Conservation (phyloP, 176 grass and related monocot species). For the Ensete glaucum region DNA sequence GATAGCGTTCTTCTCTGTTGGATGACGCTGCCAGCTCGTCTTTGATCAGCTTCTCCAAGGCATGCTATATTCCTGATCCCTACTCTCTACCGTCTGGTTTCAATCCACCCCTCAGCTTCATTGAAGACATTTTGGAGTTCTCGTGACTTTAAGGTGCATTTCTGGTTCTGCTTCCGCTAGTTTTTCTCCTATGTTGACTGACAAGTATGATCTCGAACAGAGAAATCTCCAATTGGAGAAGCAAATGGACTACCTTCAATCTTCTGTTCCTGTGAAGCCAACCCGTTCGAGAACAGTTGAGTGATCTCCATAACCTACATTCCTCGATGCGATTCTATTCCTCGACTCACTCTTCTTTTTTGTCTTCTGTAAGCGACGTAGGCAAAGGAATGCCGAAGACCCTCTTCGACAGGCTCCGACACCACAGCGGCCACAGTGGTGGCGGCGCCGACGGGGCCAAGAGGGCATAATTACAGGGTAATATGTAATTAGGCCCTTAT, state of each 20-base stretch:
- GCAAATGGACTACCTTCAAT: slow-evolving; percentile 44
- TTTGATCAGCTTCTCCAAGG: slow-evolving; percentile 36
- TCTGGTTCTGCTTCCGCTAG: neutral
- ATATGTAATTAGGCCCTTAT: too few species aligned
- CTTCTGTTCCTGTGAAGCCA: slow-evolving; percentile 33
- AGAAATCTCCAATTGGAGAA: slow-evolving; percentile 21
- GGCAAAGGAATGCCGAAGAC: too few species aligned
- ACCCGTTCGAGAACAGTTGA: slow-evolving; percentile 45
- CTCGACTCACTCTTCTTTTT: neutral
- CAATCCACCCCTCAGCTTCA: neutral
- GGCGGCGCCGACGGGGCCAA: too few species aligned
- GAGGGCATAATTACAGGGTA: too few species aligned
- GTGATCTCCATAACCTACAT: neutral
- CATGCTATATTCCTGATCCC: neutral
- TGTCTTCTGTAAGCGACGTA: too few species aligned
- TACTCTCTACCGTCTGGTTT: neutral
- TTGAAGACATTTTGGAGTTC: slow-evolving; percentile 23
- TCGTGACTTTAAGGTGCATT: slow-evolving; percentile 32
- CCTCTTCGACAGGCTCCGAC: too few species aligned
- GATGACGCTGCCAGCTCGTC: slow-evolving; percentile 94
- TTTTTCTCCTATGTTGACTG: neutral
- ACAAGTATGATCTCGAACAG: slow-evolving; percentile 12
- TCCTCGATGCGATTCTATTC: neutral
- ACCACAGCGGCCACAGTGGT: too few species aligned
- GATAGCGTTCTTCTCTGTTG: slow-evolving; percentile 40